Conservation (phyloP, 1,284 basidiomycete genomes). For the Apiotrichum veenhuisii region DNA sequence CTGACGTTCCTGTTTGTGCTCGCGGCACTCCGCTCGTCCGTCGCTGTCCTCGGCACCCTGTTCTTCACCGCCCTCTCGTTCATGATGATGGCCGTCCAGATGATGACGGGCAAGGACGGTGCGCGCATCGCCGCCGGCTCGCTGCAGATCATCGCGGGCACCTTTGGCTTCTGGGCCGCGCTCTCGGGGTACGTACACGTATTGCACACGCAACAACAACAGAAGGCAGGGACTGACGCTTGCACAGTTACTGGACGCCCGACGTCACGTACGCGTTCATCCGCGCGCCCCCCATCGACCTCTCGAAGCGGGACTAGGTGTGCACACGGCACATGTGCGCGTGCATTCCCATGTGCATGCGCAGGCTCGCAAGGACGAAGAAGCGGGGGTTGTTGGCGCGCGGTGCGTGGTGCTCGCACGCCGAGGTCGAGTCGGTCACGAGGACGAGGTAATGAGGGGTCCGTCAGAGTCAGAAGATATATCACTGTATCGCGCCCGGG, state of each 20-base stretch:
- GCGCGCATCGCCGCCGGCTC: slow-evolving; percentile 9
- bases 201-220: too few species aligned
- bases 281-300: slow-evolving; percentile 7
- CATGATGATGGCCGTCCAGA: slow-evolving; percentile 4
- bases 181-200: slow-evolving; percentile 10
- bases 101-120: slow-evolving; percentile 1
- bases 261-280: slow-evolving; percentile 15
- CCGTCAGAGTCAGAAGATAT: too few species aligned
- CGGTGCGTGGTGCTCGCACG: too few species aligned
- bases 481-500: too few species aligned
- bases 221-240: background rate
- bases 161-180: slow-evolving; percentile 17
- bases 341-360: background rate
- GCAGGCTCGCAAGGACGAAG: background rate
- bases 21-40: slow-evolving; percentile 20
- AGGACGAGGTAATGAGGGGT: too few species aligned
- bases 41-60: slow-evolving; percentile 18
- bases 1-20: slow-evolving; percentile 16
- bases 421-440: too few species aligned
- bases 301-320: slow-evolving; percentile 3
- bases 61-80: slow-evolving; percentile 11
- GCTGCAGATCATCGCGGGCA: slow-evolving; percentile 9
- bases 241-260: slow-evolving; percentile 15
- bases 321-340: background rate
- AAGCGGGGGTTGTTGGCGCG: too few species aligned